phyloP scores from a whole-genome alignment of 225 moss, liverwort and hornwort species.

The Lunularia cruciata region DNA sequence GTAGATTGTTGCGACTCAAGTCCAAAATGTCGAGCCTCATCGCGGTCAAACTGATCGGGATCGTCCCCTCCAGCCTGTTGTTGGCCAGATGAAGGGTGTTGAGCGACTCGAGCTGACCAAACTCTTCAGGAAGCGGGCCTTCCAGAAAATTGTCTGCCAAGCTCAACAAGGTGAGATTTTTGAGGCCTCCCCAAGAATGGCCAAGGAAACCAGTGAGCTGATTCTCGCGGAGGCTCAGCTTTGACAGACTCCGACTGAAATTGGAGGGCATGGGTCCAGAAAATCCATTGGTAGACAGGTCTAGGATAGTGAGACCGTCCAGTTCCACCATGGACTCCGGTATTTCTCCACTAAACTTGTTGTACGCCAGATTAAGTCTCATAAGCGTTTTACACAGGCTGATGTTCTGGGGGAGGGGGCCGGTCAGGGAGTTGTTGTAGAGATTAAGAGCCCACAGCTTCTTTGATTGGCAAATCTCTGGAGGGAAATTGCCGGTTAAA shows the following conservation, averaged over 20 bases:
- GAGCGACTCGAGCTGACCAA: constrained; percentile 32
- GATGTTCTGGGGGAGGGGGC: constrained; percentile 28
- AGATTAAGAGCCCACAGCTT: constrained; percentile 19
- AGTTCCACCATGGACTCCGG: constrained; percentile 32
- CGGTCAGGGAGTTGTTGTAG: constrained; percentile 30
- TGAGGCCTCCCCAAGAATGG: constrained; percentile 19
- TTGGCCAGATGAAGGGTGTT: constrained; percentile 37
- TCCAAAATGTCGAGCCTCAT: constrained; percentile 37
- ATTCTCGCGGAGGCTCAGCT: constrained; percentile 16
- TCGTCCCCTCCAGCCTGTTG: constrained; percentile 41
- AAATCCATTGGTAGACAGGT: constrained; percentile 34
- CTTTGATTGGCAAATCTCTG: constrained; percentile 21
- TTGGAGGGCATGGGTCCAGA: constrained; percentile 28
- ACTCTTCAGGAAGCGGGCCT: constrained; percentile 30
- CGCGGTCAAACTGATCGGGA: constrained; percentile 38
- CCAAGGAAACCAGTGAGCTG: constrained; percentile 7
- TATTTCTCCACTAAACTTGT: constrained; percentile 25
- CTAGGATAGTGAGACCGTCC: constrained; percentile 32
- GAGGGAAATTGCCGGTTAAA: constrained; percentile 32
- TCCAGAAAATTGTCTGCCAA: constrained; percentile 27
- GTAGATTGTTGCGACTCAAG: constrained; percentile 40
- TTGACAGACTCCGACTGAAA: neutral
- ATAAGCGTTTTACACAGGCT: constrained; percentile 26
- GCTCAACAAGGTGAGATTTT: constrained; percentile 24
- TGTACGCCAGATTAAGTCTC: constrained; percentile 30